Evolutionary conservation across 345 rosid genomes (phyloP).

Genomic region (Ceriops zippeliana): DNA sequence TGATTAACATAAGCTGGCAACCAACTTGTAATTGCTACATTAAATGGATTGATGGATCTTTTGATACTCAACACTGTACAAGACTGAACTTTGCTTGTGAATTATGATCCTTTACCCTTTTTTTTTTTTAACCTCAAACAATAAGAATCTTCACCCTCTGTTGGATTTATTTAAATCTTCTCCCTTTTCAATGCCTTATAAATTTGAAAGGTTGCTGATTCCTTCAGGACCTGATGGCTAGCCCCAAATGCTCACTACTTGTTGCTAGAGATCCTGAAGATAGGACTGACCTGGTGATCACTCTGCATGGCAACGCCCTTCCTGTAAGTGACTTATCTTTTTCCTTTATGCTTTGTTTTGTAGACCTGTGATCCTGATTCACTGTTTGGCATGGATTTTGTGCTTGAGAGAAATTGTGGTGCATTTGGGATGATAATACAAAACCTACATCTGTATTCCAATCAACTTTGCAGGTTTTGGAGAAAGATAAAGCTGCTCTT

Average conservation of each 20-base stretch:
- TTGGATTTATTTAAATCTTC: not conserved
- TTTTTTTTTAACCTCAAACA: no score
- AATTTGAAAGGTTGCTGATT: slow-evolving; percentile 18
- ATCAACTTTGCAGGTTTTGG: slow-evolving; percentile 52
- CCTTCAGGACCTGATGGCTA: slow-evolving; percentile 70
- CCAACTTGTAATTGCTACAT: no score
- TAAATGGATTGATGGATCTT: slow-evolving; percentile 5
- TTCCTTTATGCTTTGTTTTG: not conserved
- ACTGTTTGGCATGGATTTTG: not conserved
- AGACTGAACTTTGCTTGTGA: not conserved
- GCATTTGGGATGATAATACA: not conserved
- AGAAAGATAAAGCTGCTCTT: slow-evolving; percentile 51
- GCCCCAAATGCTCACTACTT: slow-evolving; percentile 85
- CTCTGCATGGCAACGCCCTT: slow-evolving; percentile 81
- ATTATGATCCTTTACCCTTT: not conserved
- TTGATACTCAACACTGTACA: not conserved
- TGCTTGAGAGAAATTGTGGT: not conserved
- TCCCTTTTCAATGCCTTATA: not conserved
- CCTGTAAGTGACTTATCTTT: slow-evolving; percentile 42
- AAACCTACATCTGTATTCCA: not conserved
- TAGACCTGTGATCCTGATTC: not conserved
- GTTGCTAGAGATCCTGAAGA: slow-evolving; percentile 84
- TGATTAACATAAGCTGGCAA: not conserved
- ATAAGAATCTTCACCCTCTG: not conserved
- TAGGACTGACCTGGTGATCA: slow-evolving; percentile 77